Base-by-base conservation (phyloP, 176 grass and related monocot species). In the Oryza brachyantha region DNA sequence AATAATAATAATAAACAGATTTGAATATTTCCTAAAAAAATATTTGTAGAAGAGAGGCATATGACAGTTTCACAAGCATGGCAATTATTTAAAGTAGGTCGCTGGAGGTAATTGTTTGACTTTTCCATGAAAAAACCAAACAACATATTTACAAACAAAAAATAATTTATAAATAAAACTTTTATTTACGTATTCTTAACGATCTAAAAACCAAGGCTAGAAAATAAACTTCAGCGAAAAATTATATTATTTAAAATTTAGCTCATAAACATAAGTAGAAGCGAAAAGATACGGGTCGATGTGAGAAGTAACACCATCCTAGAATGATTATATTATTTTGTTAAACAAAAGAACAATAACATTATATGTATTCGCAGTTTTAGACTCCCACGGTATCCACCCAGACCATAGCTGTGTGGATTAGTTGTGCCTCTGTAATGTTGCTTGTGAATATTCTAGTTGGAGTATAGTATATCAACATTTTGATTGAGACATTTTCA, bases 1-100 rank as follows among this genome's bases (percentile, higher is more conserved):
- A 57, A n/a, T n/a, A n/a, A n/a, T n/a, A n/a, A n/a, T n/a, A 77
- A 70, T 65, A 32, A 1, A 80, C 35, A 22, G 17, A 84, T 59
- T 65, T 40, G 5, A 62, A 10, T 80, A 55, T 68, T 50, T 50
- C 17, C 24, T 3, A 0, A 64, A 71, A 32, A 7, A 84, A 17
- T 12, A 84, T 59, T 59, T 40, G 3, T 52, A 10, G 64, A 41
- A 74, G 24, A 62, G 24, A 24, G 7, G 39, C 31, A 75, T 26
- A 10, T 0, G 26, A 66, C 39, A 37, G 46, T 80, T 81, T 61
- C 65, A 39, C 39, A 27, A 54, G 25, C 4, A 63, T 78, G 29
- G 3, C 12, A 29, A 70, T 52, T 73, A 40, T 72, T 52, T 50
- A 27, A 64, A 24, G 9, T 22, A 57, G 55, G 57, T 8, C 26